Evolutionary conservation across 768 basidiomycete genomes (phyloP).

Genomic region (Phlegmacium glaucopus): DNA sequence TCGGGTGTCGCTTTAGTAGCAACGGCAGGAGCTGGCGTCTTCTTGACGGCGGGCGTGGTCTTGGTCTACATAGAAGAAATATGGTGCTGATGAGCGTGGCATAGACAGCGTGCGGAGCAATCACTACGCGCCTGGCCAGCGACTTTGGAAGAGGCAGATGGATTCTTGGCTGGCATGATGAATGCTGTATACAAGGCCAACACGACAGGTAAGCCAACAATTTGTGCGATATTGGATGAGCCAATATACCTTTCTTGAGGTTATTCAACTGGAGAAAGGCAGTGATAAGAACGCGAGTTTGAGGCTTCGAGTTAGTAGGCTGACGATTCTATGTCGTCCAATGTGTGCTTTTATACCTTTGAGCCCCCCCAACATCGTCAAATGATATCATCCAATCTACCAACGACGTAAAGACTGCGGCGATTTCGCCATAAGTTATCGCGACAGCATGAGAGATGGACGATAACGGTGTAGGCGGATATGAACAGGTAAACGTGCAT

Average conservation of each 20-base stretch:
- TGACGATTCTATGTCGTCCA: background rate
- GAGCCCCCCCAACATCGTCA: constrained; percentile 7
- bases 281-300: constrained; percentile 3
- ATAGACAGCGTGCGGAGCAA: background rate
- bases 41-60: constrained; percentile 9
- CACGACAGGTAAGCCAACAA: background rate
- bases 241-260: background rate
- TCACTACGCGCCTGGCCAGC: constrained; percentile 10
- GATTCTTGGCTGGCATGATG: constrained; percentile 21
- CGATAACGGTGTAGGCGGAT: constrained; percentile 13
- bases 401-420: constrained; percentile 16
- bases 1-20: background rate
- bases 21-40: background rate
- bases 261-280: background rate
- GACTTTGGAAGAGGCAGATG: constrained; percentile 15
- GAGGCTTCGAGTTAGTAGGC: constrained; percentile 6
- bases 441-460: constrained; percentile 7
- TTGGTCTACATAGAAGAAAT: constrained; percentile 8
- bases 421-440: constrained; percentile 19
- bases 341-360: constrained; percentile 12
- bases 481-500: constrained; percentile 17
- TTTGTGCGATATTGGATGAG: too few relatives aligned
- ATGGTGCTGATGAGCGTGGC: background rate
- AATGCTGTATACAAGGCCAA: constrained; percentile 1
- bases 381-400: constrained; percentile 2